phyloP scores from a whole-genome alignment of 2,329 filamentous ascomycete genomes.

The Paraconiothyrium sp. region DNA sequence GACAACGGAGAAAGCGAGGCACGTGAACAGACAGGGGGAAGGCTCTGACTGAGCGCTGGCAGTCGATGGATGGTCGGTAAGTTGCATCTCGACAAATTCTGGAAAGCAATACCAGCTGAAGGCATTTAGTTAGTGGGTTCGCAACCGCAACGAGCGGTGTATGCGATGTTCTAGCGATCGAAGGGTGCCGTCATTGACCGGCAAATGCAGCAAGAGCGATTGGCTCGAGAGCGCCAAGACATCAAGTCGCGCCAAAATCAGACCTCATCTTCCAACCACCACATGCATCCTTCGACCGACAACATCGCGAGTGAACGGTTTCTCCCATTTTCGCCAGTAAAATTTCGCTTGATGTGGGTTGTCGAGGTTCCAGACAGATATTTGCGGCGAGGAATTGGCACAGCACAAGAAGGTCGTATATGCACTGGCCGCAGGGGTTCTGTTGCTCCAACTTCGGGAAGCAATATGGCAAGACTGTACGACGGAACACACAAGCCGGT shows the following conservation, averaged over 20 bases:
- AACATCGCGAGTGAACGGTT: not conserved
- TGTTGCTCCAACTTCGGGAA: not conserved
- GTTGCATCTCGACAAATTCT: slow-evolving; percentile 20
- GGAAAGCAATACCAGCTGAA: slow-evolving; percentile 20
- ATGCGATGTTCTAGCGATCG: slow-evolving; percentile 21
- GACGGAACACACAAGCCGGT: not conserved
- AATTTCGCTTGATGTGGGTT: not conserved
- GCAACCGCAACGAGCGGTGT: slow-evolving; percentile 19
- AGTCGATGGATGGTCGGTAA: slow-evolving; percentile 20
- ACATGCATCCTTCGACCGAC: not conserved
- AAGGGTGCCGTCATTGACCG: not conserved
- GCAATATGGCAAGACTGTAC: not conserved
- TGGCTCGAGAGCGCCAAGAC: slow-evolving; percentile 13
- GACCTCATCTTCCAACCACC: not conserved
- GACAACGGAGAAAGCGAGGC: slow-evolving; percentile 35
- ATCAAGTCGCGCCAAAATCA: slow-evolving; percentile 10
- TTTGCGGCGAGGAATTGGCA: not conserved
- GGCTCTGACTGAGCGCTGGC: slow-evolving; percentile 27
- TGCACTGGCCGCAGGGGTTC: not conserved
- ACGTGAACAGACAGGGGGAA: slow-evolving; percentile 41
- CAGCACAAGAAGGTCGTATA: not conserved
- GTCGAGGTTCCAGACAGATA: not conserved
- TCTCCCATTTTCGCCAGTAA: not conserved
- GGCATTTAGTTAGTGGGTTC: slow-evolving; percentile 30
- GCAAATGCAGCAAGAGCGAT: slow-evolving; percentile 1